Conservation (phyloP, 768 basidiomycete species). For the Cyathus striatus region DNA sequence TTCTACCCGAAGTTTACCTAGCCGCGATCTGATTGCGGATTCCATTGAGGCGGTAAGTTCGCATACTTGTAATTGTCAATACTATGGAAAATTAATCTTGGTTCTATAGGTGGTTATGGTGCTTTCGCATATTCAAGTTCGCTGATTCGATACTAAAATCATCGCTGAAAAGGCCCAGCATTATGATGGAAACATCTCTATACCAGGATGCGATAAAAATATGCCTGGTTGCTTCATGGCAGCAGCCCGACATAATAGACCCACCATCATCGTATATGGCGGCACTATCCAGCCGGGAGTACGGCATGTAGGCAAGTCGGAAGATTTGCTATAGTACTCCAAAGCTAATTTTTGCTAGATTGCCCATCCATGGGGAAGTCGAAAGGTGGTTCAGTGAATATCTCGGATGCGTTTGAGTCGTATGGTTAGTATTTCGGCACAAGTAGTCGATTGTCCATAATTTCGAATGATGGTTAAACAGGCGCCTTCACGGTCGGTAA, state of each 20-base stretch:
- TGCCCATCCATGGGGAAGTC: conserved; percentile 74
- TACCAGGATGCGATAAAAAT: conserved; percentile 90
- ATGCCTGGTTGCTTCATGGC: conserved; percentile 91
- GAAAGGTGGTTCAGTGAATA: conserved; percentile 81
- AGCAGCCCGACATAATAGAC: conserved; percentile 80
- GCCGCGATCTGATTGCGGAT: conserved; percentile 86
- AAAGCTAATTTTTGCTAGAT: too few species aligned
- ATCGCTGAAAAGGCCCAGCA: conserved; percentile 62
- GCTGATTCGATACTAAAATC: too few species aligned
- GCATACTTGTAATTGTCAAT: background rate
- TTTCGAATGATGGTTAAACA: conserved; percentile 16
- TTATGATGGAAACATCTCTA: conserved; percentile 82
- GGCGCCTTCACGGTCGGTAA: conserved; percentile 74
- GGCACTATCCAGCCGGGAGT: conserved; percentile 79
- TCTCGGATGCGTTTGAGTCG: conserved; percentile 81
- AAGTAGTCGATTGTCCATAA: background rate
- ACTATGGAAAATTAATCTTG: background rate
- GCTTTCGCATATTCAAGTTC: too few species aligned
- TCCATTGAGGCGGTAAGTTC: conserved; percentile 72
- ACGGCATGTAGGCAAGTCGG: conserved; percentile 54
- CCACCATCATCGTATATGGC: conserved; percentile 84
- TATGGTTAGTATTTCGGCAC: conserved; percentile 44
- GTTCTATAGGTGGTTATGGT: conserved; percentile 51
- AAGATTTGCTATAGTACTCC: too few species aligned
- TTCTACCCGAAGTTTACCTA: conserved; percentile 84